Evolutionary conservation across 169 alveolate species (phyloP).

Genomic region (Perkinsus chesapeaki): DNA sequence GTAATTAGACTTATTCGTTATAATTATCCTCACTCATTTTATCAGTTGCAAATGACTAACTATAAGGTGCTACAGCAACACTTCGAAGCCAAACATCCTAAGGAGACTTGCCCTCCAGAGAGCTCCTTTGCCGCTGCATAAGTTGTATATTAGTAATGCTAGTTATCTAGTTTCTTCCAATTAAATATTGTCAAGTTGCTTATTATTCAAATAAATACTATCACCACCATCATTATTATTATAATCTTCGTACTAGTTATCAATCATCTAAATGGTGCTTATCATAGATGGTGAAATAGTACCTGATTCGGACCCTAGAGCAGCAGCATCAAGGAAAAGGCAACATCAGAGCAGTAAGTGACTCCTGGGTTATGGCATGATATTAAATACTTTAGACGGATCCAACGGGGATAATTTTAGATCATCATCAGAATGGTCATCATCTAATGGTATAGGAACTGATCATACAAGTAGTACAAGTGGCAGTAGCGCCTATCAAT

Average conservation of each 20-base stretch:
- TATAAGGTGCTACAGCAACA: not conserved
- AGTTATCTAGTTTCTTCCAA: not conserved
- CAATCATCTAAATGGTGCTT: not conserved
- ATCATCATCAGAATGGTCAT: not conserved
- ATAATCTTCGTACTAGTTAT: not conserved
- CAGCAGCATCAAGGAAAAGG: not conserved
- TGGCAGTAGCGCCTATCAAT: not conserved
- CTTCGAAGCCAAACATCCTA: slow-evolving; percentile 13
- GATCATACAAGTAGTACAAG: not conserved
- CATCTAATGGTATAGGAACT: not conserved
- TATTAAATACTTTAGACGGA: too few relatives aligned
- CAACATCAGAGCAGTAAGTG: not conserved
- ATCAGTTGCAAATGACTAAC: slow-evolving; percentile 11
- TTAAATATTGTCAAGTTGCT: too few relatives aligned
- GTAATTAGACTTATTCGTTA: not conserved
- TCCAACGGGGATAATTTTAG: not conserved
- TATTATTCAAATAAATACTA: too few relatives aligned
- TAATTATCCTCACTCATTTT: not conserved
- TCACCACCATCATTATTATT: too few relatives aligned
- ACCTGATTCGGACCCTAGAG: not conserved
- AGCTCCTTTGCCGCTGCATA: not conserved
- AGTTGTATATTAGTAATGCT: not conserved
- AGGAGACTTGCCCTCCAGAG: slow-evolving; percentile 9
- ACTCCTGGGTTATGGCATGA: too few relatives aligned
- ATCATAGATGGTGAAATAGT: not conserved